Evolutionary conservation across 306 rosid genomes (phyloP), one percentile per base, ranked within the genome.

Genomic region (Coriaria nepalensis): DNA sequence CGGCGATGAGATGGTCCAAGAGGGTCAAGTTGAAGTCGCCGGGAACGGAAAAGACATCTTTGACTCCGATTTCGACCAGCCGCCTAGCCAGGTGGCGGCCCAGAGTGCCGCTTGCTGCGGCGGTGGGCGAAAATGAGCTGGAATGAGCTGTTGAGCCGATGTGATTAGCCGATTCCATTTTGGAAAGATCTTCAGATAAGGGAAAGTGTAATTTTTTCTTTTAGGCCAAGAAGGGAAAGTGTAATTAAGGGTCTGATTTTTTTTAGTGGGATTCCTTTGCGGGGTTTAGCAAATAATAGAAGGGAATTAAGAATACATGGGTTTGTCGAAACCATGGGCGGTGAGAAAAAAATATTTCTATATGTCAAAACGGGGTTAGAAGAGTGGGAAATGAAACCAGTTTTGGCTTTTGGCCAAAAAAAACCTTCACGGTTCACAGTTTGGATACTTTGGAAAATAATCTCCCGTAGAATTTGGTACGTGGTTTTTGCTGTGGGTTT

Each of bases 1-100:
- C 90, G 38, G 76, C 80, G 9, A 82, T 29, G 54, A 86, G 56
- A 67, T 86, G 81, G 61, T 86, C 96, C 12, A 86, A 74, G 10
- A 86, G 96, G 6, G 84, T 62, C 55, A 86, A 59, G 45, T 86
- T 86, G 78, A 86, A 82, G 72, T 82, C 96, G 5, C 96, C 90
- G n/a, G 93, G 79, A 29, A 86, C 93, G 9, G 83, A 76, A 65
- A 86, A 86, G 64, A 82, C 86, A 13, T 86, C 90, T 0, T 52
- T 64, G 15, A 49, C 81, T 46, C 93, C 83, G 37, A 77, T 66
- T 62, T 77, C 83, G 5, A 70, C 79, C 0, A 86, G 81, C 7
- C 96, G 75, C 10, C 93, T 77, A 33, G 83, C 93, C 33, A 86
- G 65, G 73, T 79, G 69, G 48, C 80, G 36, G 50, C 96, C 96